Evolutionary conservation across 2,329 filamentous ascomycete species (phyloP), one percentile per base, ranked within the genome.

Genomic region (Teratosphaeria pseudoeucalypti): DNA sequence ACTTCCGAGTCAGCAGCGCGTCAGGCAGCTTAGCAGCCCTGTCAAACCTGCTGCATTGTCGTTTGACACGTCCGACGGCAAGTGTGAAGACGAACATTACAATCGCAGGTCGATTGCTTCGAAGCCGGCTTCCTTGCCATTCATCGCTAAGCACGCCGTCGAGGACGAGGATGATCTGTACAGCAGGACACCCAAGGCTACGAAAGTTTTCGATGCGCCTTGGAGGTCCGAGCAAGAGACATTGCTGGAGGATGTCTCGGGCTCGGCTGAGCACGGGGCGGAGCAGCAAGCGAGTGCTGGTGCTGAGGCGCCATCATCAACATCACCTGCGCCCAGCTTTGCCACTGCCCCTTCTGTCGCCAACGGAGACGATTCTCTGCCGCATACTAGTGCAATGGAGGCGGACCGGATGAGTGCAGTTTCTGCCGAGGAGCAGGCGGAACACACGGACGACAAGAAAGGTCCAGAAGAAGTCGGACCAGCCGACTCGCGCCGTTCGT

Each of bases 1-100:
- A 55, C 56, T 69, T 32, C 67, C 67, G 2, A 68, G 65, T 34
- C 64, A 67, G 59, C 66, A 60, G 49, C 63, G 60, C 23, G 39
- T 52, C 52, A 27, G 49, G 34, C 43, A 27, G 58, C 32, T 54
- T 27, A 43, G 37, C 58, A n/a, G 29, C 58, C 7, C 54, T 32
- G 27, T 54, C 57, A 16, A 59, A 43, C 29, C 55, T 57, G 60
- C 34, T 54, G 49, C 53, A 57, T 27, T 39, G 52, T n/a, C 53
- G 54, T 29, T 37, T 56, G 34, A 23, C 37, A 57, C 49, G n/a
- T n/a, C 43, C 9, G 7, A 1, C 1, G 43, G 19, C 9, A 19
- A 49, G 43, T 29, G 56, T 34, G 11, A 61, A 54, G 34, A 62
- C 60, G 43, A 59, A 39, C 53, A 43, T 19, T 32, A 58, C 43